Evolutionary conservation across 192 early-diverging fungal genomes (phyloP).

Genomic region (Blastocladiella britannica): DNA sequence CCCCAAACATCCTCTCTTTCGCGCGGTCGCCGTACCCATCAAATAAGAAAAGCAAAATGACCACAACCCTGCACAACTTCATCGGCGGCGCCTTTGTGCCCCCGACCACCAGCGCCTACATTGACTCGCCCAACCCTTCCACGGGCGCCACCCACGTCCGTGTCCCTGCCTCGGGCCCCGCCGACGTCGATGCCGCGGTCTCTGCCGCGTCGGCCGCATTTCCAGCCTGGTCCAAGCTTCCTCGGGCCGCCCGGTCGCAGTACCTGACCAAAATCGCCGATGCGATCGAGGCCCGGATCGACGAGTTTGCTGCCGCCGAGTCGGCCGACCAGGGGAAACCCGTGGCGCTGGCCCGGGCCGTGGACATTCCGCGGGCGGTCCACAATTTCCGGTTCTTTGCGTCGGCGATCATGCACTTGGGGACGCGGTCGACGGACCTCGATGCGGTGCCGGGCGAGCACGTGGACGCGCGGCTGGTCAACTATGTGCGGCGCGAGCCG

Average conservation of each 20-base stretch:
- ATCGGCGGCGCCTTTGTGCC: conserved; percentile 47
- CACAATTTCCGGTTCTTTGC: conserved; percentile 60
- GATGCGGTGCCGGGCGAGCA: conserved; percentile 15
- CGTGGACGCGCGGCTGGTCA: conserved; percentile 20
- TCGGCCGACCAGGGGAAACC: conserved; percentile 60
- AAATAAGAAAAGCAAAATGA: no score
- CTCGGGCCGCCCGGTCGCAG: conserved; percentile 16
- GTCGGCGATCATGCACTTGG: conserved; percentile 31
- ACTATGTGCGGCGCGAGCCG: conserved; percentile 34
- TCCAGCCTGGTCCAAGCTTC: conserved; percentile 32
- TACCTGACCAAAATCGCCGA: conserved; percentile 40
- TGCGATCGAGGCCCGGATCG: conserved; percentile 23
- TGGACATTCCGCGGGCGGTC: conserved; percentile 40
- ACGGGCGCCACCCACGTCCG: conserved; percentile 33
- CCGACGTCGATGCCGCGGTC: conserved; percentile 48
- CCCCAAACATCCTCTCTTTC: no score
- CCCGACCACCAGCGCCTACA: conserved; percentile 21
- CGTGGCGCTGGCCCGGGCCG: conserved; percentile 25
- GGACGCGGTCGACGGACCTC: neutral
- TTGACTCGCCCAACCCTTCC: conserved; percentile 46
- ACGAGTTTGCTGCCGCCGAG: conserved; percentile 45
- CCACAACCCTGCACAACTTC: conserved; percentile 30
- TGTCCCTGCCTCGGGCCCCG: conserved; percentile 34
- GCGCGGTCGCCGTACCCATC: no score
- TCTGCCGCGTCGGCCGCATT: conserved; percentile 42